Conservation (phyloP, 1,284 basidiomycete genomes). For the Malassezia cuniculi region DNA sequence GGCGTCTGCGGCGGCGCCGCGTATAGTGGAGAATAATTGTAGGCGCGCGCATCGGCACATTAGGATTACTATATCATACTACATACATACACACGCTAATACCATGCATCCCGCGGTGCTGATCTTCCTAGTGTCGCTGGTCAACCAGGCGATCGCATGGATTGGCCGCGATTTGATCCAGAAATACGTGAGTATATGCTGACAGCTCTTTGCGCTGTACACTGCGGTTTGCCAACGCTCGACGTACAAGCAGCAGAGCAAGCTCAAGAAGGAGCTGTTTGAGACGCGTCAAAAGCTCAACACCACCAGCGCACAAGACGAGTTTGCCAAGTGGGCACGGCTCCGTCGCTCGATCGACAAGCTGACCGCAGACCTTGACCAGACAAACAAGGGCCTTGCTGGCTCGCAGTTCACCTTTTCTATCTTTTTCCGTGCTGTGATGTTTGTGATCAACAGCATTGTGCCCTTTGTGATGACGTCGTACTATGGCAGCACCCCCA, state of each 20-base stretch:
- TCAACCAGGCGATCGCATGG: slow-evolving; percentile 15
- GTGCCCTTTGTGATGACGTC: slow-evolving; percentile 36
- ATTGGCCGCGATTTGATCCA: slow-evolving; percentile 7
- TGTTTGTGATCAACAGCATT: slow-evolving; percentile 33
- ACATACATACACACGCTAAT: too few species aligned
- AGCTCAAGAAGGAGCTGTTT: slow-evolving; percentile 24
- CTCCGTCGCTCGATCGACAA: slow-evolving; percentile 81
- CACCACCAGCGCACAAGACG: slow-evolving; percentile 84
- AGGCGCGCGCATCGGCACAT: too few species aligned
- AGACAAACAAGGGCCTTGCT: slow-evolving; percentile 40
- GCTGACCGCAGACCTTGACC: slow-evolving; percentile 80
- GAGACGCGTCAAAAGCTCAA: slow-evolving; percentile 70
- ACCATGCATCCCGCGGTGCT: slow-evolving; percentile 13
- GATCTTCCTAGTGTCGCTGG: slow-evolving; percentile 12
- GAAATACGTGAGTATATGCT: slow-evolving; percentile 1
- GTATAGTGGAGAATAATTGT: too few species aligned
- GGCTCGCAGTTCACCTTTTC: slow-evolving; percentile 19
- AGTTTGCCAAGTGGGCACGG: slow-evolving; percentile 98
- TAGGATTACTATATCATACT: too few species aligned
- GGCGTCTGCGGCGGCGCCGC: too few species aligned
- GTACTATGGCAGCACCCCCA: slow-evolving; percentile 36
- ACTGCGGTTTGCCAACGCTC: slow-evolving; percentile 19
- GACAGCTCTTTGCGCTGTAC: slow-evolving; percentile 17
- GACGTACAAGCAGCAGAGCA: slow-evolving; percentile 15
- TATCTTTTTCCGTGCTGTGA: slow-evolving; percentile 25